These are phyloP conservation scores for Volvariella surrecta DNA, from an alignment of 1,284 basidiomycete genomes.

Conservation along the genomic window DNA sequence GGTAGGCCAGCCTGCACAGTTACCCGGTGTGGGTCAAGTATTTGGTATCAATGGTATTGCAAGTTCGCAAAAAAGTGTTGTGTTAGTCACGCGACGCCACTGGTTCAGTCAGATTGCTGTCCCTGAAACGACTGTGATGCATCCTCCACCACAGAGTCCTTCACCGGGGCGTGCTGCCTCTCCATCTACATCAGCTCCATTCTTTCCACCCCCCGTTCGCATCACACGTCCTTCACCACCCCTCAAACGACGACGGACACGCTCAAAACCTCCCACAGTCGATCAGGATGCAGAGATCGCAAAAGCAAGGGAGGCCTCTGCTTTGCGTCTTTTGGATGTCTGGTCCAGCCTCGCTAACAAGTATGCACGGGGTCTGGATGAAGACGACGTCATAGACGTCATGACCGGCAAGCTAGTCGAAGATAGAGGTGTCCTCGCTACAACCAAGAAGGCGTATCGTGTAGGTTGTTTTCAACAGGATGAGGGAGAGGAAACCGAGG, in stretches of 20 bases:
- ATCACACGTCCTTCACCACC: slow-evolving; percentile 20
- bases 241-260: slow-evolving; percentile 21
- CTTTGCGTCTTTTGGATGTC: slow-evolving; percentile 44
- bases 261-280: slow-evolving; percentile 12
- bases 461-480: slow-evolving; percentile 38
- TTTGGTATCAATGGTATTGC: no score
- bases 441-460: slow-evolving; percentile 26
- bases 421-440: slow-evolving; percentile 57
- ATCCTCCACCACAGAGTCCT: no score
- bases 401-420: slow-evolving; percentile 46
- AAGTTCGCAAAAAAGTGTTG: no score
- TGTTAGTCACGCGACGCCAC: no score
- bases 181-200: no score
- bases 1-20: no score
- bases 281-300: slow-evolving; percentile 31
- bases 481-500: slow-evolving; percentile 18
- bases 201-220: slow-evolving; percentile 13
- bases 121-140: no score
- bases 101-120: no score
- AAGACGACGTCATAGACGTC: slow-evolving; percentile 71
- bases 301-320: slow-evolving; percentile 46
- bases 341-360: slow-evolving; percentile 62
- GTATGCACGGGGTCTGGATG: slow-evolving; percentile 55
- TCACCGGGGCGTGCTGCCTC: no score
- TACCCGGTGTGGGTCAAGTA: no score